These are phyloP conservation scores for Medicago ruthenica DNA, from an alignment of 306 rosid genomes.

Conservation along the genomic window DNA sequence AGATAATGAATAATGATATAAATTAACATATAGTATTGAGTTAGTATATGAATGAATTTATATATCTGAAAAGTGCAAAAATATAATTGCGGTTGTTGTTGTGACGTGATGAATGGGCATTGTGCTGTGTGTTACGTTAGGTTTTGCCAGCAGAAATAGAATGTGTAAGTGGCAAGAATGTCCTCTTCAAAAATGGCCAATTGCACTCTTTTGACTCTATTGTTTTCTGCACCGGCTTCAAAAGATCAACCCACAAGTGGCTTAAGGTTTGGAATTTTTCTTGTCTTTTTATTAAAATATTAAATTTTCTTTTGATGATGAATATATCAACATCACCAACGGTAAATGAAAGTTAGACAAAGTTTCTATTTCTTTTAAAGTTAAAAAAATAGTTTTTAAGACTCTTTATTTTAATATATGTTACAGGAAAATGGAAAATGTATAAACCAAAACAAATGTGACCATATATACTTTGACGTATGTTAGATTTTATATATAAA, in stretches of 20 bases:
- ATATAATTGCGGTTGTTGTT: not conserved
- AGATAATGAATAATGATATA: not conserved
- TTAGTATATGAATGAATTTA: not conserved
- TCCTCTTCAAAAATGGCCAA: conserved; percentile 54
- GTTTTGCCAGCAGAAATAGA: conserved; percentile 61
- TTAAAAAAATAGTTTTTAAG: no score
- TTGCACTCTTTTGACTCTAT: conserved; percentile 60
- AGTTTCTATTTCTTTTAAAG: no score
- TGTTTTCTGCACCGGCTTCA: conserved; percentile 80
- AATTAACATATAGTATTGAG: not conserved
- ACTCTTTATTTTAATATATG: no score
- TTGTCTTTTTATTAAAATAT: not conserved
- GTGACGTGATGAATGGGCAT: conserved; percentile 18
- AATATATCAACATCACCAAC: no score
- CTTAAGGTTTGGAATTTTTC: conserved; percentile 57
- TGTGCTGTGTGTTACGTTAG: conserved; percentile 38
- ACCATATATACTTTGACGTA: no score
- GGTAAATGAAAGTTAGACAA: no score
- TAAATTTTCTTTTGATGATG: not conserved
- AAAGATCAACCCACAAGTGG: conserved; percentile 70
- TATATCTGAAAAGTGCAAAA: not conserved
- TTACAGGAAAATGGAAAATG: not conserved
- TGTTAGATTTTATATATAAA: no score
- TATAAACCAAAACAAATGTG: no score
- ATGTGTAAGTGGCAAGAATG: conserved; percentile 48